Base-by-base conservation (phyloP, 78 protist species). In the Emiliania huxleyi region DNA sequence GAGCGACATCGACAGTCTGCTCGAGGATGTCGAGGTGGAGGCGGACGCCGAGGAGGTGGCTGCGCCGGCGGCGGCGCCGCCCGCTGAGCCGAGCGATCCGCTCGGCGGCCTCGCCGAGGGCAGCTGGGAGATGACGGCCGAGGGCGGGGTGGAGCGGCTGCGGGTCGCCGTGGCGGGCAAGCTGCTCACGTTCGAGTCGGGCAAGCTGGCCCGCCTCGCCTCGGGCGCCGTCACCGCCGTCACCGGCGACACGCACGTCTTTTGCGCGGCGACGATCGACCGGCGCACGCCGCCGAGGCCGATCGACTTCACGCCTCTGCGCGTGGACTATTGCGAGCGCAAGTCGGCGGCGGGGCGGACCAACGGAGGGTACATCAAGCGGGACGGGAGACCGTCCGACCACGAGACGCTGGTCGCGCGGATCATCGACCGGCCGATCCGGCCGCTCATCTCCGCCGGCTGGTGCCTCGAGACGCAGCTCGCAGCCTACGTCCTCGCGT, bases 341-440 rank as follows among this genome's bases (percentile, higher is more conserved):
- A 3, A 1, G 29, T 48, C 71, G 38, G 43, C 90, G 26, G 90
- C 44, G 38, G 93, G 93, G 23, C 56, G 40, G 21, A 45, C 87
- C 3, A 12, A 12, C 43, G 88, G 84, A 2, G 93, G 93, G 1
- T 91, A 52, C 56, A 43, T 91, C 56, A 91, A 91, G 93, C 93
- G 93, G 1, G 93, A 91, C 15, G 87, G 88, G 22, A 1, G 69
- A 48, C 62, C 87, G 37, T 45, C 56, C 26, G 88, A 91, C 62
- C 11, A 18, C 33, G 90, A 85, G 90, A 48, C 48, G 62, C 90
- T 85, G 44, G 33, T 44, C 35, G 0, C 88, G 2, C 93, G 93
- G 21, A 23, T 75, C 25, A 73, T 91, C 55, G 93, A 91, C 69
- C 93, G 93, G 0, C 56, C 93, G 33, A 73, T 91, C 55, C 93